Percentiles rank a stretch among this genome's conserved stretches.
Evolutionary conservation across 78 protist genomes (phyloP).

Genomic region (Dictyostelium purpureum): DNA sequence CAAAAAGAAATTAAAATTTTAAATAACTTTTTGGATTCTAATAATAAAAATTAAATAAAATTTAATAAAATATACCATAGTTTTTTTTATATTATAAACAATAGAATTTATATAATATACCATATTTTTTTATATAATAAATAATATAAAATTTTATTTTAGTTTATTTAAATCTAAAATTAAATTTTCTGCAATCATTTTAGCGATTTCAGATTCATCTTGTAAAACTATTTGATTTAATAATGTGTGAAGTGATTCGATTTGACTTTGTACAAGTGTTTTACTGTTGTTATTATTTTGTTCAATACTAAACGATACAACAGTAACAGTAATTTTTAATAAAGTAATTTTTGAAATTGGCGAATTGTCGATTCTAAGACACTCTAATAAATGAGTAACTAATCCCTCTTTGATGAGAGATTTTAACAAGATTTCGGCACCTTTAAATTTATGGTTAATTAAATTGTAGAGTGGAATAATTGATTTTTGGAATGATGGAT

Average conservation of each 20-base stretch:
- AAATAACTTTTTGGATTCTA: not conserved
- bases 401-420: constrained; percentile 43
- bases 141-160: not conserved
- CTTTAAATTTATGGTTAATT: no score
- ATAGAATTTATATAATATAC: not conserved
- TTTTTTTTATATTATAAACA: not conserved
- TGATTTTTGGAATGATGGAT: constrained; percentile 72
- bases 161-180: not conserved
- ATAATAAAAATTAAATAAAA: not conserved
- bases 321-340: constrained; percentile 36
- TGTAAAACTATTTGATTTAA: not conserved
- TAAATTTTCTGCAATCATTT: constrained; percentile 50
- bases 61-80: not conserved
- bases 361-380: constrained; percentile 39
- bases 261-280: not conserved
- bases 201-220: constrained; percentile 63
- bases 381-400: not conserved
- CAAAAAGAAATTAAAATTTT: not conserved
- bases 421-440: constrained; percentile 7
- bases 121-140: not conserved
- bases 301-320: not conserved
- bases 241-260: not conserved
- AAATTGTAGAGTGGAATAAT: constrained; percentile 38
- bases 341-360: constrained; percentile 64
- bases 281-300: not conserved